Evolutionary conservation across 2,329 filamentous ascomycete genomes (phyloP).

Genomic region (Colletotrichum tropicale): DNA sequence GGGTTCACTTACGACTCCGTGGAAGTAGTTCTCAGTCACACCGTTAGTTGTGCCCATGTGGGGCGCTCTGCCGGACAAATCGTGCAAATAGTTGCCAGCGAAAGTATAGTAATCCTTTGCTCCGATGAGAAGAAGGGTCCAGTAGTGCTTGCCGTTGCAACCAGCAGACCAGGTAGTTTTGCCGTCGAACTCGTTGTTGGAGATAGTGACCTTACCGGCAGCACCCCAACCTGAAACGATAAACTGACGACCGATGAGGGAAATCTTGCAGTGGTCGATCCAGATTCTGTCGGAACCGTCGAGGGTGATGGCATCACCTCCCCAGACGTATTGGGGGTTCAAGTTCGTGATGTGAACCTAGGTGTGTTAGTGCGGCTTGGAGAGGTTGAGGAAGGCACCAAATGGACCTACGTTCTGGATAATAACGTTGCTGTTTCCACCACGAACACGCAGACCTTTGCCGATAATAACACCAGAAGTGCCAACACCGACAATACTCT

Average conservation of each 20-base stretch:
- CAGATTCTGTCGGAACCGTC: conserved; percentile 30
- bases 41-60: conserved; percentile 24
- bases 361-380: neutral
- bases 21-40: conserved; percentile 22
- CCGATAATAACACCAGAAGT: conserved; percentile 32
- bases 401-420: conserved; percentile 46
- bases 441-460: conserved; percentile 48
- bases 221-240: conserved; percentile 39
- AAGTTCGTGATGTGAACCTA: conserved; percentile 27
- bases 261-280: conserved; percentile 43
- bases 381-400: no score
- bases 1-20: conserved; percentile 19
- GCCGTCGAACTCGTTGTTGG: conserved; percentile 44
- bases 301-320: conserved; percentile 41
- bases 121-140: conserved; percentile 33
- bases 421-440: conserved; percentile 50
- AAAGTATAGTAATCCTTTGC: conserved; percentile 26
- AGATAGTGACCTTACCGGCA: conserved; percentile 36
- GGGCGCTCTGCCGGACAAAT: neutral
- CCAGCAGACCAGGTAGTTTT: conserved; percentile 30
- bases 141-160: conserved; percentile 36
- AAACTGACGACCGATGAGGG: conserved; percentile 44
- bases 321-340: conserved; percentile 37
- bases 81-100: no score
- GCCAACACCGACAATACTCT: conserved; percentile 29